Base-by-base conservation (phyloP, 176 grass and related monocot genomes). In the Rhynchospora pubera region DNA sequence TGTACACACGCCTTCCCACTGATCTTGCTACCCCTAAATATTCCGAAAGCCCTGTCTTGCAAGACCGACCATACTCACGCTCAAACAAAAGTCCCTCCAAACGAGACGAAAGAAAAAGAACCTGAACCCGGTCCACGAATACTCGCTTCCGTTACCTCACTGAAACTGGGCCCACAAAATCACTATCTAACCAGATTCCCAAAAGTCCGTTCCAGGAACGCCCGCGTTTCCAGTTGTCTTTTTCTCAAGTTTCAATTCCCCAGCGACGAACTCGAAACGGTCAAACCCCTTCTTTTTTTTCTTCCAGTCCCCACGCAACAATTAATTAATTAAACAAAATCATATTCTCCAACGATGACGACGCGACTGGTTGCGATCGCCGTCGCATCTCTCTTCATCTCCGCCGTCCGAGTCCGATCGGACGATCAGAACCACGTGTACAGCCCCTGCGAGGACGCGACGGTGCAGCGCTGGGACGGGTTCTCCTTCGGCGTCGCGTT, bases 401-500 rank as follows among this genome's bases (percentile, higher is more conserved):
- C 82, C 18, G 46, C 21, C 9, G 83, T 48, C 5, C n/a, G n/a
- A n/a, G n/a, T n/a, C n/a, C 61, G 67, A 24, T 87, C 62, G 1
- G 84, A 58, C 65, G 87, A 92, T 83, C 18, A 76, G 21, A 97
- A 97, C 85, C 73, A 55, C 70, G 88, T 94, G 81, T 94, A 79
- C 81, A 84, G 87, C n/a, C 94, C 94, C 15, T 98, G 95, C 85
- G 67, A 84, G 50, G 95, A 98, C 84, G 75, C 92, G 65, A 65
- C 59, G 74, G 88, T 98, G 68, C 85, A 78, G 82, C 88, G 92
- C 32, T 65, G 85, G 45, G 92, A 98, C 82, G 95, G 95, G 39
- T 94, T 98, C 90, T 88, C 92, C 66, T 93, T 98, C 90, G 95
- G 92, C 12, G 81, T 98, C 34, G 95, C 82, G 82, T 94, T 94